These are phyloP conservation scores for Lithospermum erythrorhizon DNA, from an alignment of 257 asterid genomes.

Conservation along the genomic window DNA sequence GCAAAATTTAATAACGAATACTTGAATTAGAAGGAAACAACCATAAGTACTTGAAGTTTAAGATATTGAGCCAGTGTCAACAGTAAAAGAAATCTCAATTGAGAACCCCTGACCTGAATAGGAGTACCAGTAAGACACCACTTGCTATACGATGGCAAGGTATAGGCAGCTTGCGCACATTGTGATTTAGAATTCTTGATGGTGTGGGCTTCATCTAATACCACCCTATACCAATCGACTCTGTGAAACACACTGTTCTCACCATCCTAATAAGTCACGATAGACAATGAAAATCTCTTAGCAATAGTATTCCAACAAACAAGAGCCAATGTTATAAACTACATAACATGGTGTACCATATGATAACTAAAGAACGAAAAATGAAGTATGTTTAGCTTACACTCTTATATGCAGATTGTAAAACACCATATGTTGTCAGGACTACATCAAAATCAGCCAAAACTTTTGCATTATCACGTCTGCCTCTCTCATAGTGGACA, in stretches of 20 bases:
- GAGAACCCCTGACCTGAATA: slow-evolving; percentile 48
- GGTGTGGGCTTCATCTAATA: slow-evolving; percentile 82
- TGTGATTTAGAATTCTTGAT: slow-evolving; percentile 61
- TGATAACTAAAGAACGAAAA: neutral
- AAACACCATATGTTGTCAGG: slow-evolving; percentile 75
- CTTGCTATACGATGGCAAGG: slow-evolving; percentile 55
- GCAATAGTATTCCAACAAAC: neutral
- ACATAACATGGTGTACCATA: neutral
- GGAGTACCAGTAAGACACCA: slow-evolving; percentile 97
- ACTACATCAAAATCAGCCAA: slow-evolving; percentile 67
- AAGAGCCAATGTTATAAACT: neutral
- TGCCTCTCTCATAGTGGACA: slow-evolving; percentile 69
- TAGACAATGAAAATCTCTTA: neutral
- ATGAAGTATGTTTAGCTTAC: slow-evolving; percentile 23
- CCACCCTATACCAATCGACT: slow-evolving; percentile 83
- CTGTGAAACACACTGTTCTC: slow-evolving; percentile 53
- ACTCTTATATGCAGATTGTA: slow-evolving; percentile 48
- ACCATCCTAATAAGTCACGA: slow-evolving; percentile 23
- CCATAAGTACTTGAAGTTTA: neutral
- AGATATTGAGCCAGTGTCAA: neutral
- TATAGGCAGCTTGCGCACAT: slow-evolving; percentile 69
- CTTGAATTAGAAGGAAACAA: neutral
- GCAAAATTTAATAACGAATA: slow-evolving; percentile 17
- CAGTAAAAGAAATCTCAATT: neutral
- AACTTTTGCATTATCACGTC: slow-evolving; percentile 40